These are phyloP conservation scores for Nitzschia putrida DNA, from an alignment of 108 stramenopile species.

Conservation along the genomic window DNA sequence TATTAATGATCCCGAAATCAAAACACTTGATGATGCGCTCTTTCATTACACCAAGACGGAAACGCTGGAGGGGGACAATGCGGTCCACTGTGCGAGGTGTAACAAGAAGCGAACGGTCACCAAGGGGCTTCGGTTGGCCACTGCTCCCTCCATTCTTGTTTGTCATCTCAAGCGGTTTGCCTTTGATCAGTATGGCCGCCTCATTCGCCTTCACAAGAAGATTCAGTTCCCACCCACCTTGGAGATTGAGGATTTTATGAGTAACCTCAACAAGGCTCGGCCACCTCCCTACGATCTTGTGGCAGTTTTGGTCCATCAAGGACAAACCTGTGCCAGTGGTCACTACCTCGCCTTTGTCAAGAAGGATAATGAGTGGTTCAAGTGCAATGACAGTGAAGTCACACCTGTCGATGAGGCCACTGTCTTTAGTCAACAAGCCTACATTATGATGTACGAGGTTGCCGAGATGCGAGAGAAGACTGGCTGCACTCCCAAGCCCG, in stretches of 20 bases:
- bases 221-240: constrained; percentile 67
- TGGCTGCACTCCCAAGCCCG: constrained; percentile 13
- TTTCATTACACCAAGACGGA: constrained; percentile 77
- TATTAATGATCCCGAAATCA: constrained; percentile 58
- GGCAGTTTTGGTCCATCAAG: constrained; percentile 78
- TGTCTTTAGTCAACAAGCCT: constrained; percentile 78
- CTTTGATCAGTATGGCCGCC: constrained; percentile 68
- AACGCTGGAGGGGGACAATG: constrained; percentile 69
- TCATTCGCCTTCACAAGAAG: constrained; percentile 63
- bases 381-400: constrained; percentile 74
- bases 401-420: constrained; percentile 64
- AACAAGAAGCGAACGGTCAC: constrained; percentile 63
- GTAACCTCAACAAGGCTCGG: constrained; percentile 68
- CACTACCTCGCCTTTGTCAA: constrained; percentile 85
- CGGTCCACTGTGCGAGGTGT: constrained; percentile 72
- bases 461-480: constrained; percentile 44
- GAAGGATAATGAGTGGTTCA: constrained; percentile 70
- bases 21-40: constrained; percentile 64
- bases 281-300: constrained; percentile 80
- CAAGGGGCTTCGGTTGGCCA: constrained; percentile 79
- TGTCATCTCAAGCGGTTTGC: constrained; percentile 86
- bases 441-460: constrained; percentile 72
- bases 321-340: constrained; percentile 74
- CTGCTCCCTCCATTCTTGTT: constrained; percentile 83
- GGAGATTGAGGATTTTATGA: constrained; percentile 81